Conservation (phyloP, 352 stramenopile species). For the Pythium myriotylum region DNA sequence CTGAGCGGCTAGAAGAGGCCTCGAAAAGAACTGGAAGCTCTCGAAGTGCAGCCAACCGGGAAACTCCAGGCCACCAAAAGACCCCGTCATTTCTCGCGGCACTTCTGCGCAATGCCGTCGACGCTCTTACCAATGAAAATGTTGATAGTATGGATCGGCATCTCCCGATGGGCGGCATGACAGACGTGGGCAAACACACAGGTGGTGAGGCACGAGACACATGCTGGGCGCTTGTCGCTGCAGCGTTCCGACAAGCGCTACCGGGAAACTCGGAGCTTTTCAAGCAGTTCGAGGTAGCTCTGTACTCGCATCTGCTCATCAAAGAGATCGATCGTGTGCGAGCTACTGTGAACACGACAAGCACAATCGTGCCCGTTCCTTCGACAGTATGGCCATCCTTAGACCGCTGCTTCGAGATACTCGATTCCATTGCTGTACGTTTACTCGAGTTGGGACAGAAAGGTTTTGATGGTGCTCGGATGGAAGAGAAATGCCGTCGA, state of each 20-base stretch:
- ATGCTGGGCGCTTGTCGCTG: slow-evolving; percentile 56
- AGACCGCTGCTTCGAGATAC: slow-evolving; percentile 13
- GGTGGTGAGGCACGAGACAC: slow-evolving; percentile 42
- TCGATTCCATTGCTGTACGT: slow-evolving; percentile 7
- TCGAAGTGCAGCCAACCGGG: slow-evolving; percentile 32
- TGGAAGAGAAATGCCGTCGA: slow-evolving; percentile 9
- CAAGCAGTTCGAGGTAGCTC: slow-evolving; percentile 19
- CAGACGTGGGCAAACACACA: slow-evolving; percentile 56
- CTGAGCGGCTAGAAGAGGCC: slow-evolving; percentile 30
- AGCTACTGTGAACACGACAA: not conserved
- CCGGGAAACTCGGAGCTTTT: slow-evolving; percentile 36
- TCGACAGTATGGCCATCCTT: not conserved
- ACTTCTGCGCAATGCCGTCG: slow-evolving; percentile 25
- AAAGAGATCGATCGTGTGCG: not conserved
- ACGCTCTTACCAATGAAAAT: not conserved
- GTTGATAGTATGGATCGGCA: not conserved
- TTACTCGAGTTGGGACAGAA: slow-evolving; percentile 3
- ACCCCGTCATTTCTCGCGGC: slow-evolving; percentile 53
- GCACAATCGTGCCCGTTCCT: not conserved
- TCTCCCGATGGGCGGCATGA: slow-evolving; percentile 39
- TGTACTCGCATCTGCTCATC: not conserved
- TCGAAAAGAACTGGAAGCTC: slow-evolving; percentile 25
- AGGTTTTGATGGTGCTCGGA: slow-evolving; percentile 3
- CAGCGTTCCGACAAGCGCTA: slow-evolving; percentile 38
- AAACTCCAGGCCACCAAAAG: slow-evolving; percentile 43